Evolutionary conservation across 306 rosid genomes (phyloP).

Genomic region (Canavalia gladiata): DNA sequence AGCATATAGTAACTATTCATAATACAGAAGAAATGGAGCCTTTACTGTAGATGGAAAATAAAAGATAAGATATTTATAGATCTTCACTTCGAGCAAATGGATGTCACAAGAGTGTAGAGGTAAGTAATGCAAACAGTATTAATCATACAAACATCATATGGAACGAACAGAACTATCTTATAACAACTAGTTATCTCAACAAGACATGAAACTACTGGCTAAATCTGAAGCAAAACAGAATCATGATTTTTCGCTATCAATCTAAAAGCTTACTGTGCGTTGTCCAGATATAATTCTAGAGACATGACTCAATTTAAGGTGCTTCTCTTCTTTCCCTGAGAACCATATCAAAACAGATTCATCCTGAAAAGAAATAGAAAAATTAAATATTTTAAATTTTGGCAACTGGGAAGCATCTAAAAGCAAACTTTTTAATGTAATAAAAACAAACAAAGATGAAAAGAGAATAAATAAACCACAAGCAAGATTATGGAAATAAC

Average conservation of each 20-base stretch:
- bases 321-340: conserved; percentile 98
- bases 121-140: conserved; percentile 27
- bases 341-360: conserved; percentile 97
- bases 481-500: conserved; percentile 33
- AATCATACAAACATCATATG: conserved; percentile 44
- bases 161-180: conserved; percentile 35
- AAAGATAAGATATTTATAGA: conserved; percentile 12
- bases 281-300: conserved; percentile 98
- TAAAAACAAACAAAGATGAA: conserved; percentile 35
- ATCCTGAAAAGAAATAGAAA: conserved; percentile 73
- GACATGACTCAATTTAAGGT: conserved; percentile 88
- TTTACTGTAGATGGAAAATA: conserved; percentile 31
- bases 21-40: conserved; percentile 38
- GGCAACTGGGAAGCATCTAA: conserved; percentile 38
- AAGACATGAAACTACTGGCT: conserved; percentile 29
- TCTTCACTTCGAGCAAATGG: conserved; percentile 19
- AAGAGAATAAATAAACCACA: conserved; percentile 25
- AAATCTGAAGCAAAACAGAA: conserved; percentile 45
- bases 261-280: conserved; percentile 81
- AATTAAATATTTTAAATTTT: conserved; percentile 42
- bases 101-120: conserved; percentile 37
- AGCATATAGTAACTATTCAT: conserved; percentile 46
- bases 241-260: conserved; percentile 38
- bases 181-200: conserved; percentile 27
- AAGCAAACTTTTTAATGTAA: conserved; percentile 23